Evolutionary conservation across 2,329 filamentous ascomycete species (phyloP).

Genomic region (Magnaporthiopsis poae): DNA sequence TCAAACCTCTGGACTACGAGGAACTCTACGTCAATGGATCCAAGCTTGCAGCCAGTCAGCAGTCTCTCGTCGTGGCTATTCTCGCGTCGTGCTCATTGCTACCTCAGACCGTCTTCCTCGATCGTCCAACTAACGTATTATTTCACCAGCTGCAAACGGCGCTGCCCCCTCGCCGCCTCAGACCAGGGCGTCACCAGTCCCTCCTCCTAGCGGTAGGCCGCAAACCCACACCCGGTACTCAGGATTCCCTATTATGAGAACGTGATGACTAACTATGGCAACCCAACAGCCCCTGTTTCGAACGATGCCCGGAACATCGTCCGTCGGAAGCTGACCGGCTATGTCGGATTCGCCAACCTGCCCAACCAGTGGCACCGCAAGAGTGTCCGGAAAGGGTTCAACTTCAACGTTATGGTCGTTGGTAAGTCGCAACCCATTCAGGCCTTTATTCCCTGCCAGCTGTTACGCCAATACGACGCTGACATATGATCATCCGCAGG

Average conservation of each 20-base stretch:
- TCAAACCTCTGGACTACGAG: conserved; percentile 35
- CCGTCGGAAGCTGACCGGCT: conserved; percentile 93
- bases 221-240: conserved; percentile 20
- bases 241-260: neutral
- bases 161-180: conserved; percentile 29
- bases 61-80: conserved; percentile 21
- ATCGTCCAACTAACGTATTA: conserved; percentile 3
- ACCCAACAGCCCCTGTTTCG: conserved; percentile 33
- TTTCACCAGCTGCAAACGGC: conserved; percentile 32
- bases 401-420: conserved; percentile 99
- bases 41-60: conserved; percentile 25
- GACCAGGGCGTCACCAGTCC: conserved; percentile 30
- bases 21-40: conserved; percentile 32
- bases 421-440: conserved; percentile 51
- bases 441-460: conserved; percentile 4
- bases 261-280: neutral
- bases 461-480: neutral
- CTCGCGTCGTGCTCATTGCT: conserved; percentile 4
- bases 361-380: conserved; percentile 99
- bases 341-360: conserved; percentile 96
- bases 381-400: conserved; percentile 99
- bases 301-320: conserved; percentile 88
- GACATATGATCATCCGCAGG: conserved; percentile 40
- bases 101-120: neutral
- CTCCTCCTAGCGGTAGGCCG: conserved; percentile 29